phyloP scores from a whole-genome alignment of 306 rosid species.

The Myrica gale region DNA sequence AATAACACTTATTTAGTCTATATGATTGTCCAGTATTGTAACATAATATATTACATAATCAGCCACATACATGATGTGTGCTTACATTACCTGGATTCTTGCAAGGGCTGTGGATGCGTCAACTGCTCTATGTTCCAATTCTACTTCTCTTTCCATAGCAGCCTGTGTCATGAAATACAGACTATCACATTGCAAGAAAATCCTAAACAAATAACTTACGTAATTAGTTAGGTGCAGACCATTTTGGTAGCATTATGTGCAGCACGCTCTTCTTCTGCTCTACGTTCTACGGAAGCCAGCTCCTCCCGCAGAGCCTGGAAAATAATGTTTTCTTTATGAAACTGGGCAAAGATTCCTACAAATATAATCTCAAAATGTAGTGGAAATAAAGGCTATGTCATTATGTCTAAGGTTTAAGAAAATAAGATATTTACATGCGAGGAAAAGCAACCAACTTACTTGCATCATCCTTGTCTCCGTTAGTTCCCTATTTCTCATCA shows the following conservation, averaged over 20 bases:
- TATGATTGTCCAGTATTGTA: neutral
- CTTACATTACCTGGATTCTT: conserved; percentile 82
- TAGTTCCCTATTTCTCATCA: conserved; percentile 92
- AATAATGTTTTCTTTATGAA: neutral
- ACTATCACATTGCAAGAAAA: conserved; percentile 24
- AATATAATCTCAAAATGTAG: neutral
- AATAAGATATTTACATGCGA: conserved; percentile 23
- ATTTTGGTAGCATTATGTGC: conserved; percentile 89
- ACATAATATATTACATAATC: neutral
- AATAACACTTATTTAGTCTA: neutral
- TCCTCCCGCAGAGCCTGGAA: conserved; percentile 89
- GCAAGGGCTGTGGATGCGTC: conserved; percentile 93
- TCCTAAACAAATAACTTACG: conserved; percentile 20
- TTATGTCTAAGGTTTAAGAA: conserved; percentile 11
- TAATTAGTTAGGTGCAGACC: conserved; percentile 45
- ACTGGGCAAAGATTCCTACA: neutral
- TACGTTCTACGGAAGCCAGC: conserved; percentile 85
- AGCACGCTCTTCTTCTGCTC: conserved; percentile 95
- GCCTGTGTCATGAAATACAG: conserved; percentile 59
- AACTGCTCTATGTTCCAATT: conserved; percentile 93
- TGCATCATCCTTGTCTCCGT: conserved; percentile 99
- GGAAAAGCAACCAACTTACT: conserved; percentile 47
- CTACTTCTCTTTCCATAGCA: conserved; percentile 96
- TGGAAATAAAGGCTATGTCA: neutral
- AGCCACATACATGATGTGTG: conserved; percentile 17